These are phyloP conservation scores for Pharnaceum exiguum DNA, from an alignment of 148 eudicot species.

Conservation along the genomic window DNA sequence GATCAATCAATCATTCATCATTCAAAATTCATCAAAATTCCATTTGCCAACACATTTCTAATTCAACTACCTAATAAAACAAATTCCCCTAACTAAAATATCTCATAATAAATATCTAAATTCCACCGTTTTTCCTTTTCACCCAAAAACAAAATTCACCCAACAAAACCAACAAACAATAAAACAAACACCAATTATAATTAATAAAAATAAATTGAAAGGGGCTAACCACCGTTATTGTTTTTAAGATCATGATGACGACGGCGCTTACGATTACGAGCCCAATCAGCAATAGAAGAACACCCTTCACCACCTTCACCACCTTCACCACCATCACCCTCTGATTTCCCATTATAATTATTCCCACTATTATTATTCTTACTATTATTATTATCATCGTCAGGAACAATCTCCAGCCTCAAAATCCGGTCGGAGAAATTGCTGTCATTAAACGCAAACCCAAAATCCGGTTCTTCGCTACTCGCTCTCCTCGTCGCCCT, in stretches of 20 bases:
- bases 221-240: conserved; percentile 21
- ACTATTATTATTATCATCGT: too few species aligned
- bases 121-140: too few species aligned
- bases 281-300: conserved; percentile 44
- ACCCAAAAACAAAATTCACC: too few species aligned
- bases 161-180: too few species aligned
- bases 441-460: conserved; percentile 64
- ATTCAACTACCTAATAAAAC: too few species aligned
- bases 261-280: conserved; percentile 62
- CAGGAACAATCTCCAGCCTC: conserved; percentile 57
- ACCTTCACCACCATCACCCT: conserved; percentile 27
- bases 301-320: too few species aligned
- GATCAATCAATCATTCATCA: too few species aligned
- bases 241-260: conserved; percentile 43
- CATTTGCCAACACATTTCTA: too few species aligned
- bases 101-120: too few species aligned
- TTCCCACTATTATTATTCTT: too few species aligned
- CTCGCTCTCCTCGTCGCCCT: conserved; percentile 1
- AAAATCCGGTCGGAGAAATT: conserved; percentile 77
- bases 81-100: too few species aligned
- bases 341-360: conserved; percentile 26
- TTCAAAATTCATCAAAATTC: too few species aligned
- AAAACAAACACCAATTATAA: neutral
- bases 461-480: conserved; percentile 30
- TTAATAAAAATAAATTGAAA: neutral